Evolutionary conservation across 495 filamentous ascomycete species (phyloP).

Genomic region (Aspergillus panamensis): DNA sequence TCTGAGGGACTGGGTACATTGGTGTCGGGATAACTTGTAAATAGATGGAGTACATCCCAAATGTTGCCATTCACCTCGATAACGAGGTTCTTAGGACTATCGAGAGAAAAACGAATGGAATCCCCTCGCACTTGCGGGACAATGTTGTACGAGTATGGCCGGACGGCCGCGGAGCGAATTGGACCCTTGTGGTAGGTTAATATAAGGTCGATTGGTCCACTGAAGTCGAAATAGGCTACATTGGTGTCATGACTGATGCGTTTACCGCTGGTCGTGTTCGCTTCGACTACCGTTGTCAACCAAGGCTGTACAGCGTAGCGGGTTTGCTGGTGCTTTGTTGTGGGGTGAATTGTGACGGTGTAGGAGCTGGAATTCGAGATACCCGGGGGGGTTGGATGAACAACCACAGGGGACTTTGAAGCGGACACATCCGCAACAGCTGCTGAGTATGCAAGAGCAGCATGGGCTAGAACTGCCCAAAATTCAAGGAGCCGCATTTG

Average conservation of each 20-base stretch:
- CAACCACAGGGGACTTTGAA: not conserved
- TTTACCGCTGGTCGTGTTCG: slow-evolving; percentile 8
- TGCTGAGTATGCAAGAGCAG: not conserved
- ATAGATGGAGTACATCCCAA: slow-evolving; percentile 18
- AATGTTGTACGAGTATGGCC: slow-evolving; percentile 19
- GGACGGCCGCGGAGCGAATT: slow-evolving; percentile 14
- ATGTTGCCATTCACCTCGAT: slow-evolving; percentile 22
- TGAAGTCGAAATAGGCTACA: slow-evolving; percentile 23
- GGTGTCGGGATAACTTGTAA: slow-evolving; percentile 16
- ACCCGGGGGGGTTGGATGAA: not conserved
- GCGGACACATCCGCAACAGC: not conserved
- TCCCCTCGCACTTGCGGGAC: slow-evolving; percentile 5
- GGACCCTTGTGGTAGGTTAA: slow-evolving; percentile 17
- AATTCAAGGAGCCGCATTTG: not conserved
- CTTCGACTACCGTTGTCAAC: slow-evolving; percentile 4
- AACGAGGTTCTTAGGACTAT: slow-evolving; percentile 16
- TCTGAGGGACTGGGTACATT: slow-evolving; percentile 2
- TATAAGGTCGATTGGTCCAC: slow-evolving; percentile 12
- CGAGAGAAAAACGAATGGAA: slow-evolving; percentile 18
- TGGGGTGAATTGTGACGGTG: not conserved
- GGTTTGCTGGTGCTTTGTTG: not conserved
- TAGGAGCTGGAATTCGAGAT: not conserved
- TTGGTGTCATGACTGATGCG: slow-evolving; percentile 5
- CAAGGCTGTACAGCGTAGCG: not conserved
- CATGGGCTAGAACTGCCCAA: not conserved